Base-by-base conservation (phyloP, 371 early-diverging fungal species). In the Lichtheimia ramosa region DNA sequence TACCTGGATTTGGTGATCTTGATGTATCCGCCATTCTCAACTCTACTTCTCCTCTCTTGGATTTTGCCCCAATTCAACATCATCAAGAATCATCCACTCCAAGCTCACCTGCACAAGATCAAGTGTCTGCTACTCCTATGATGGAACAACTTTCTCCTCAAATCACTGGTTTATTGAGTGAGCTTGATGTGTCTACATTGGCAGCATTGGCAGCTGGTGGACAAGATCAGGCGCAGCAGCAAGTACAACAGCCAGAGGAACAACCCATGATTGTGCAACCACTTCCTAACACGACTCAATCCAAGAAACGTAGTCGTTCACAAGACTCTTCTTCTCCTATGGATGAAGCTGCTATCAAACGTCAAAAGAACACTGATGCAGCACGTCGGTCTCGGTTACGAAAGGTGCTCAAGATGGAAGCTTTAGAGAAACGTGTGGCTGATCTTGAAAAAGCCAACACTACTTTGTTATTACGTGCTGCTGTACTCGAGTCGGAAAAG, bases 281-380 rank as follows among this genome's bases (percentile, higher is more conserved):
- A 5, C 34, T 34, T 34, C 34, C 34, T 5, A 43, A 6, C 5
- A 46, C 46, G 15, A 46, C 18, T 46, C 46, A 13, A 21, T n/a
- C 46, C 46, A 46, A n/a, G 18, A 21, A 46, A 10, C 46, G 21
- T n/a, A 46, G 18, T 46, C 21, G 18, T 7, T 2, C 14, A n/a
- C 7, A n/a, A 46, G 46, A 18, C 2, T 5, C 46, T 14, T 8
- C 7, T 46, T 2, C 46, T 7, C 18, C 46, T 5, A 58, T 24
- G 65, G 85, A 87, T 41, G 87, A 88, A 74, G 71, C 85, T 23
- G 79, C 85, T 23, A 74, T 86, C 56, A 90, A 90, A 76, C 88
- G 90, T 48, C 82, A 83, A 59, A 90, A 89, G 82, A 94, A 94
- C 79, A 94, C 93, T 15, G 93, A 93, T 65, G 94, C 96, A 2